These are phyloP conservation scores for Annulohypoxylon bovei DNA, from an alignment of 495 filamentous ascomycete genomes.

Conservation along the genomic window DNA sequence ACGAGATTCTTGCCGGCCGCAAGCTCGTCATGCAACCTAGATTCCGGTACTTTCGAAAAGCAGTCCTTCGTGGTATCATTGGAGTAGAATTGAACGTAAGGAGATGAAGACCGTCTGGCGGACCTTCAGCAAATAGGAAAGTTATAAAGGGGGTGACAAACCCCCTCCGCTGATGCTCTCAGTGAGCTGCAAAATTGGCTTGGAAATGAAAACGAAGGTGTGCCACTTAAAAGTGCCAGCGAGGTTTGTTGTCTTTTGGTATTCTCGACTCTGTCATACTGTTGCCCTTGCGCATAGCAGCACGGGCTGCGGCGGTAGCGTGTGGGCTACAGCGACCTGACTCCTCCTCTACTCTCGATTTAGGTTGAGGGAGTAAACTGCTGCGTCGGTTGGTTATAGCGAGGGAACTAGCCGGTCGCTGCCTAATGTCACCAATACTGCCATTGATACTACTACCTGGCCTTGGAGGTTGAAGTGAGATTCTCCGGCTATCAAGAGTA, in stretches of 20 bases:
- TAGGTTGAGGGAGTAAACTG: constrained; percentile 64
- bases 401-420: constrained; percentile 60
- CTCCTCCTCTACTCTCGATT: constrained; percentile 27
- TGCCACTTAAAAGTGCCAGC: constrained; percentile 35
- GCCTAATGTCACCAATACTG: constrained; percentile 37
- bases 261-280: constrained; percentile 30
- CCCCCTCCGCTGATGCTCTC: constrained; percentile 9
- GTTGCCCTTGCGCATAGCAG: constrained; percentile 50
- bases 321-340: constrained; percentile 55
- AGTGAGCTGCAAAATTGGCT: not conserved
- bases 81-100: constrained; percentile 31
- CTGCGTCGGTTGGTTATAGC: constrained; percentile 54
- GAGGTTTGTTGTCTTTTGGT: constrained; percentile 36
- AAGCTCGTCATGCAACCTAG: constrained; percentile 15
- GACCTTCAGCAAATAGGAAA: constrained; percentile 28
- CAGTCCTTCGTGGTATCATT: constrained; percentile 32
- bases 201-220: not conserved
- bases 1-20: constrained; percentile 9
- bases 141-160: constrained; percentile 10
- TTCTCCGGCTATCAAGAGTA: constrained; percentile 53
- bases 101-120: constrained; percentile 29
- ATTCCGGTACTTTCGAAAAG: constrained; percentile 11
- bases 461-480: constrained; percentile 57
- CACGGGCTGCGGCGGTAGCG: constrained; percentile 50
- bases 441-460: constrained; percentile 37